Evolutionary conservation across 2,329 filamentous ascomycete genomes (phyloP), one percentile per base, ranked within the genome.

Genomic region (Keithomyces neogunnii): DNA sequence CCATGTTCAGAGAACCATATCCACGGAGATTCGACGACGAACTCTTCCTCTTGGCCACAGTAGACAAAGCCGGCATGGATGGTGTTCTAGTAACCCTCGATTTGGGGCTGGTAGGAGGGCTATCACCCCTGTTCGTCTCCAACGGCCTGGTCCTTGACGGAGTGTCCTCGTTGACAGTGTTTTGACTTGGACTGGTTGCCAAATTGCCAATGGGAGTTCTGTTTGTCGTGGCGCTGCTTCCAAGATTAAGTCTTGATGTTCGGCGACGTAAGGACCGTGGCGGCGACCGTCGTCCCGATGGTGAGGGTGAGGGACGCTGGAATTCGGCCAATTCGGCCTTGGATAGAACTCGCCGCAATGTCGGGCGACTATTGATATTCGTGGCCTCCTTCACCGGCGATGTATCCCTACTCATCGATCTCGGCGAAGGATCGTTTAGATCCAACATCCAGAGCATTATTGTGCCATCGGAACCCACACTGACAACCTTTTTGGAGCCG

Each of bases 311-410:
- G 3, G 77, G 71, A 4, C 80, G 71, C 56, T 82, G 80, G 54
- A 95, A 91, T 54, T 91, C 88, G 7, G 89, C 87, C 40, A 97
- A 73, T 61, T 97, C 92, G 1, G 86, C 85, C 59, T 88, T 89
- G 2, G 91, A 96, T 33, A 97, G 74, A 7, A 99, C 87, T 51
- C 88, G 86, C 49, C 93, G 80, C 35, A 97, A 71, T 3, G 92
- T 91, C 36, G 86, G 88, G 32, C 84, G 83, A 38, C 76, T 74
- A 1, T 81, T 73, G 2, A 79, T 72, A 1, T 81, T 73, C 2
- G 78, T 72, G 26, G 59, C 58, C 3, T 76, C 73, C 59, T 81
- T 81, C 30, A 71, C 68, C 1, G 79, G 79, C 0, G 79, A 82
- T 5, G 76, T 71, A 53, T 81, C 78, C 56, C 77, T 73, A 60